These are phyloP conservation scores for Paraconiothyrium brasiliense DNA, from an alignment of 2,329 filamentous ascomycete species.

Conservation along the genomic window DNA sequence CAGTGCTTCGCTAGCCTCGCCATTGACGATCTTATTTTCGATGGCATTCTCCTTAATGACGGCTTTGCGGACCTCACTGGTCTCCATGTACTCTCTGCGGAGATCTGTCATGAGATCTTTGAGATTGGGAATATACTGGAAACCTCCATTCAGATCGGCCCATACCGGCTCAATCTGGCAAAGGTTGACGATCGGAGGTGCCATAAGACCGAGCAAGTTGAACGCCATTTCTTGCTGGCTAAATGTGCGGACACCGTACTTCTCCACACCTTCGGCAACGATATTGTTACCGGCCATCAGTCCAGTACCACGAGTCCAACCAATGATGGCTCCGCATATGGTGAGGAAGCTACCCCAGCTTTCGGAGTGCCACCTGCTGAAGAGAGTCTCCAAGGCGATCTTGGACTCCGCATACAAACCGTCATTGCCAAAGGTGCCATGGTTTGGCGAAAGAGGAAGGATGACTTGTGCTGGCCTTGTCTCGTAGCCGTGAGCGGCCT, in stretches of 20 bases:
- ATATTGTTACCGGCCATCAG: constrained; percentile 99
- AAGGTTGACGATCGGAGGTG: constrained; percentile 89
- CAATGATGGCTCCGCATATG: constrained; percentile 97
- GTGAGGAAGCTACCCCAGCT: constrained; percentile 98
- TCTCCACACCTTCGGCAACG: constrained; percentile 95
- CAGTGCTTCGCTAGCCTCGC: constrained; percentile 87
- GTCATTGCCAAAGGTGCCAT: constrained; percentile 97
- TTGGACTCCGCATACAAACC: constrained; percentile 99
- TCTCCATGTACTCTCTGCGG: constrained; percentile 93
- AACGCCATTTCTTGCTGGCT: constrained; percentile 99
- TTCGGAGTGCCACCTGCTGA: constrained; percentile 98
- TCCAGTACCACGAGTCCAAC: constrained; percentile 98
- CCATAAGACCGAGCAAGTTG: constrained; percentile 96
- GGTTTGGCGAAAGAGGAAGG: constrained; percentile 94
- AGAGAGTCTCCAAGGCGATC: constrained; percentile 93
- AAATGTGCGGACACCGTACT: constrained; percentile 96
- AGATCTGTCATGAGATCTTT: constrained; percentile 94
- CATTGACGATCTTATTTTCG: constrained; percentile 97
- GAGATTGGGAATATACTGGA: constrained; percentile 96
- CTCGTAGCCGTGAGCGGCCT: constrained; percentile 86
- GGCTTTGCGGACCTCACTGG: constrained; percentile 89
- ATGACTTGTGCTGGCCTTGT: constrained; percentile 97
- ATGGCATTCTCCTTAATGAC: constrained; percentile 95
- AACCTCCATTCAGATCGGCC: constrained; percentile 94
- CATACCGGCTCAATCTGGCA: constrained; percentile 97